Conservation (phyloP, 1,139 yeast genomes). For the Yamadazyma mexicana region DNA sequence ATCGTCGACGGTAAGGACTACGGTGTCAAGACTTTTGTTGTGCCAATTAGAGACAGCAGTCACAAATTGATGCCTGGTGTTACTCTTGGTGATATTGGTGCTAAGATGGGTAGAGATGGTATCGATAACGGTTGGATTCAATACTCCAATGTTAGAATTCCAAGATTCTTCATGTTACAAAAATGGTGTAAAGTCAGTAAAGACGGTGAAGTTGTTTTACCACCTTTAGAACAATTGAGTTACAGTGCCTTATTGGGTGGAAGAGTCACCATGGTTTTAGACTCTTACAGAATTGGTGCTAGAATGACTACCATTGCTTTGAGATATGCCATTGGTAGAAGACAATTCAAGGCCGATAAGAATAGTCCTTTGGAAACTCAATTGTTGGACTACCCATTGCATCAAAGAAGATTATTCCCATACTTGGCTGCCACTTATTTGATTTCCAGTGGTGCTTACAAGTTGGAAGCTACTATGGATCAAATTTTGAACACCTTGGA, state of each 20-base stretch:
- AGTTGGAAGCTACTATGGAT: conserved; percentile 56
- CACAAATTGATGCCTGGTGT: conserved; percentile 78
- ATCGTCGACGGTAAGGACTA: conserved; percentile 80
- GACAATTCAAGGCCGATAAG: conserved; percentile 65
- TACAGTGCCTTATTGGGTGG: conserved; percentile 88
- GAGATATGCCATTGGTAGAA: conserved; percentile 85
- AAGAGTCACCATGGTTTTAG: conserved; percentile 85
- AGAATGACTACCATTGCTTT: conserved; percentile 81
- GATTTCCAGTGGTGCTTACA: conserved; percentile 70
- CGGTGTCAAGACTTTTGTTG: conserved; percentile 89
- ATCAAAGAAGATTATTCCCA: conserved; percentile 84
- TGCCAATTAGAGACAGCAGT: conserved; percentile 75
- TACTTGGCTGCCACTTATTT: conserved; percentile 78
- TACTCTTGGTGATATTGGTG: conserved; percentile 86
- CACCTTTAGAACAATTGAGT: conserved; percentile 84
- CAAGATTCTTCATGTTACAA: conserved; percentile 80
- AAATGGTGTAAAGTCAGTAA: conserved; percentile 73
- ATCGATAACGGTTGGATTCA: conserved; percentile 96
- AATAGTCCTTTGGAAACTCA: conserved; percentile 48
- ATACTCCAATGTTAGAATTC: conserved; percentile 77
- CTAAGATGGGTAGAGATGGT: conserved; percentile 90
- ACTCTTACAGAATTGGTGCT: conserved; percentile 78
- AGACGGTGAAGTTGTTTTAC: conserved; percentile 67
- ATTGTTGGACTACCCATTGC: conserved; percentile 79
- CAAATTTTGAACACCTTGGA: conserved; percentile 57